These are phyloP conservation scores for Blastobotrys muscicola DNA, from an alignment of 805 yeast species.

Conservation along the genomic window DNA sequence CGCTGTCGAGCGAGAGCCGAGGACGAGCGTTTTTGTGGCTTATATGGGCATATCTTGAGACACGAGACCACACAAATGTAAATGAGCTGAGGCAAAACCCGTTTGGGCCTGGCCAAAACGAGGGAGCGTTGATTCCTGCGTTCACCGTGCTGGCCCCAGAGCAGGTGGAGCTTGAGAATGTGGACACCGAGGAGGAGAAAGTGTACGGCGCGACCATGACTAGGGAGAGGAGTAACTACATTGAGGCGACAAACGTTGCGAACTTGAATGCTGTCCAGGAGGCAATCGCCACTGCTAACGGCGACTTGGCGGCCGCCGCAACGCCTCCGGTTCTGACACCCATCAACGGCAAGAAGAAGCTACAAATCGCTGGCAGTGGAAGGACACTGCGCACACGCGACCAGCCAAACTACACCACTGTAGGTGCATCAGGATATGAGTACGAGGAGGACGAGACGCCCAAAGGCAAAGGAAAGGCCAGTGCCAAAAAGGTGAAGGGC, in stretches of 20 bases:
- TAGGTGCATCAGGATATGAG: neutral
- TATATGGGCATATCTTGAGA: slow-evolving; percentile 69
- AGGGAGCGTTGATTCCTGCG: slow-evolving; percentile 35
- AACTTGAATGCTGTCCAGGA: neutral
- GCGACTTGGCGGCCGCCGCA: neutral
- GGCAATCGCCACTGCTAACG: neutral
- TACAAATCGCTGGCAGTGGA: neutral
- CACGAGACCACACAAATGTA: slow-evolving; percentile 22
- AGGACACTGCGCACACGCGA: neutral
- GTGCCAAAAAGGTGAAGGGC: neutral
- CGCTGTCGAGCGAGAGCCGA: slow-evolving; percentile 53
- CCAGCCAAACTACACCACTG: too few relatives aligned
- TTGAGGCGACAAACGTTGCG: slow-evolving; percentile 17
- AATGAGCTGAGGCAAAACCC: slow-evolving; percentile 48
- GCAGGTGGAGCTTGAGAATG: slow-evolving; percentile 29
- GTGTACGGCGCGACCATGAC: slow-evolving; percentile 36
- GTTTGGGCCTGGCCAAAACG: slow-evolving; percentile 33
- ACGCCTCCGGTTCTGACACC: neutral
- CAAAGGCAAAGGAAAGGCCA: neutral
- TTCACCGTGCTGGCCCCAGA: slow-evolving; percentile 22
- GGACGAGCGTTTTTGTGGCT: slow-evolving; percentile 77
- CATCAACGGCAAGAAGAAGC: neutral
- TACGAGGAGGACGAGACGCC: slow-evolving; percentile 1
- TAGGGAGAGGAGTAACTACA: slow-evolving; percentile 29
- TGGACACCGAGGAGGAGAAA: slow-evolving; percentile 36